A percentile compares a stretch with the other conserved stretches of the same genome.
phyloP scores from a whole-genome alignment of 495 filamentous ascomycete genomes.

The Neohortaea acidophila region DNA sequence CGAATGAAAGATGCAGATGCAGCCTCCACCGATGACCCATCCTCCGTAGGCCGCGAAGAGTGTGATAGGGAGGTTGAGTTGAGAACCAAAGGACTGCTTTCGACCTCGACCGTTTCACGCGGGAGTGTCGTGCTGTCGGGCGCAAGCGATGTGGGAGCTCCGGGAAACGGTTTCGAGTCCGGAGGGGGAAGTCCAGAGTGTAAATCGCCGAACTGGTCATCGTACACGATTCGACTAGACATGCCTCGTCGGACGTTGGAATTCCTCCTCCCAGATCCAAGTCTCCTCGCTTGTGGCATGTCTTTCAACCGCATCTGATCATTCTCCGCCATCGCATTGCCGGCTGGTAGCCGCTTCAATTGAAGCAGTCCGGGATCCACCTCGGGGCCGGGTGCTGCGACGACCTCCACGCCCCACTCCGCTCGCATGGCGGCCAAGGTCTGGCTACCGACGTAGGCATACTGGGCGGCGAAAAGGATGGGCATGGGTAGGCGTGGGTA shows the following conservation, averaged over 20 bases:
- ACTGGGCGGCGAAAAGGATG: conserved; percentile 68
- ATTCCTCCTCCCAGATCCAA: conserved; percentile 27
- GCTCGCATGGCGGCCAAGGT: conserved; percentile 52
- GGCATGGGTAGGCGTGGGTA: conserved; percentile 80
- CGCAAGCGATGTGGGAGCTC: conserved; percentile 8
- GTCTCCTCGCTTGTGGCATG: conserved; percentile 6
- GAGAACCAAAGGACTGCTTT: too few relatives aligned
- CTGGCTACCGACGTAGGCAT: conserved; percentile 59
- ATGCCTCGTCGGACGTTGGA: conserved; percentile 53
- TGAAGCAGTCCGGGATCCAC: conserved; percentile 91
- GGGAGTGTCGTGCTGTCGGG: conserved; percentile 6
- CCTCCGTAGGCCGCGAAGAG: too few relatives aligned
- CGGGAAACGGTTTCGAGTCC: conserved; percentile 6
- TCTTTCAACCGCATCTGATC: conserved; percentile 25
- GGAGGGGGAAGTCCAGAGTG: neutral
- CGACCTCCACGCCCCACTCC: conserved; percentile 83
- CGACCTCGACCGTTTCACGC: neutral
- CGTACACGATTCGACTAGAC: conserved; percentile 55
- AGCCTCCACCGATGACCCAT: conserved; percentile 19
- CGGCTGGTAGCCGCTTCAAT: conserved; percentile 47
- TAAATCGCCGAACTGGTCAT: conserved; percentile 64
- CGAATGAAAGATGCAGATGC: conserved; percentile 54
- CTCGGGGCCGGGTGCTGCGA: conserved; percentile 68
- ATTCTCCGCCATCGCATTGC: conserved; percentile 31
- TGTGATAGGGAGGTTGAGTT: too few relatives aligned